A percentile compares a stretch with the other conserved stretches of the same genome.
Conservation (phyloP, 2,329 filamentous ascomycete genomes). For the Diaporthe capsici region DNA sequence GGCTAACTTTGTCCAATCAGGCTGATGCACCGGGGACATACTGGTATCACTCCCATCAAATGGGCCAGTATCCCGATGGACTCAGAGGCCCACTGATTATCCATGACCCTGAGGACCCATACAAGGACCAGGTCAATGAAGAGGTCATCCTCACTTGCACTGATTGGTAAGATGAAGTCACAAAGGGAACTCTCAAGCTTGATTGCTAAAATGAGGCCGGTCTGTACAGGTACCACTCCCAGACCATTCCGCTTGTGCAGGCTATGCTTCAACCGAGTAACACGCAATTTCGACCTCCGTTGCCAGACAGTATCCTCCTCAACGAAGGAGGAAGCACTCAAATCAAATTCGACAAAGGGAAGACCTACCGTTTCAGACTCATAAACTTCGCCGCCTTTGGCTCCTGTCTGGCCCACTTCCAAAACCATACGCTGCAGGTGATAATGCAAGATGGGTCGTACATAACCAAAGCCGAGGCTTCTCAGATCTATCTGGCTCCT, state of each 20-base stretch:
- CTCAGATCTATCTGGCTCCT: slow-evolving; percentile 58
- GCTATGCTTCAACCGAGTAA: slow-evolving; percentile 59
- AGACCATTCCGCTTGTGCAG: slow-evolving; percentile 55
- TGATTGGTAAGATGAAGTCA: slow-evolving; percentile 51
- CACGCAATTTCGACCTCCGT: slow-evolving; percentile 55
- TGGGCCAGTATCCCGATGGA: slow-evolving; percentile 76
- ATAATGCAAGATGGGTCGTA: slow-evolving; percentile 61
- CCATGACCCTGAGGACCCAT: slow-evolving; percentile 67
- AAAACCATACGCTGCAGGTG: slow-evolving; percentile 59
- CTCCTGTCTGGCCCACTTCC: slow-evolving; percentile 59
- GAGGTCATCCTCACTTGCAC: slow-evolving; percentile 63
- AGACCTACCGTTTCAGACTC: slow-evolving; percentile 63
- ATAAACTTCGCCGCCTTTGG: slow-evolving; percentile 62
- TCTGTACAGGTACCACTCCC: slow-evolving; percentile 56
- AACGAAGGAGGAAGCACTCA: slow-evolving; percentile 58
- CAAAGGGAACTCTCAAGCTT: not conserved
- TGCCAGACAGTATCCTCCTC: slow-evolving; percentile 57
- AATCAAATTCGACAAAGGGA: slow-evolving; percentile 56
- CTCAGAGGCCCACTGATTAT: slow-evolving; percentile 70
- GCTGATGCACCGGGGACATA: slow-evolving; percentile 60
- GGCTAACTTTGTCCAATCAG: slow-evolving; percentile 44
- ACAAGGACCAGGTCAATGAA: slow-evolving; percentile 63
- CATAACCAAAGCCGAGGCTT: slow-evolving; percentile 52
- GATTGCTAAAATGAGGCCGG: not conserved
- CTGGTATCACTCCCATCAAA: slow-evolving; percentile 75